Percentiles rank a stretch among this genome's conserved stretches.
phyloP scores from a whole-genome alignment of 768 basidiomycete genomes.

The Lentinula sp. region DNA sequence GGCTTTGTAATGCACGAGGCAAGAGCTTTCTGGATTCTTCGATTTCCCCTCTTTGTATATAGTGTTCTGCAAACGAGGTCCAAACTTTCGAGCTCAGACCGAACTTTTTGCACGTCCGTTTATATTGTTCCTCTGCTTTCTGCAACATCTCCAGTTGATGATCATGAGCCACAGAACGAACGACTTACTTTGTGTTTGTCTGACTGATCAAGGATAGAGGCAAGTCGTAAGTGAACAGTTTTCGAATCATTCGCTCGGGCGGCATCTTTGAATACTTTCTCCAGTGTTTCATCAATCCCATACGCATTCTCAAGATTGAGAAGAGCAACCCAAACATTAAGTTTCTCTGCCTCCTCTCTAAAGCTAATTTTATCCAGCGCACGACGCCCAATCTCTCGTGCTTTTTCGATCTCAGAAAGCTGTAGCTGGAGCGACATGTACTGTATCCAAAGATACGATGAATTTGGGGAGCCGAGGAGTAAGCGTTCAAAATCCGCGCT shows the following conservation, averaged over 20 bases:
- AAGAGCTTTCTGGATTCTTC: conserved; percentile 84
- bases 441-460: conserved; percentile 97
- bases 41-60: conserved; percentile 63
- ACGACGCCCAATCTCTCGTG: conserved; percentile 77
- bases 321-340: conserved; percentile 96
- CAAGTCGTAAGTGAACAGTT: conserved; percentile 79
- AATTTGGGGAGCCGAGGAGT: conserved; percentile 91
- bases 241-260: conserved; percentile 88
- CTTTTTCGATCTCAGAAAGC: conserved; percentile 95
- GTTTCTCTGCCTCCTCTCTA: conserved; percentile 91
- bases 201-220: conserved; percentile 78
- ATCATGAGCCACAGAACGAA: background rate
- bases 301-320: conserved; percentile 93
- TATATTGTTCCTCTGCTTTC: conserved; percentile 92
- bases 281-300: conserved; percentile 77
- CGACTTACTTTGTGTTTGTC: conserved; percentile 68
- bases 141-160: conserved; percentile 23
- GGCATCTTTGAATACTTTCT: conserved; percentile 86
- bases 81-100: conserved; percentile 90
- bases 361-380: conserved; percentile 87
- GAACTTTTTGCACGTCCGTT: conserved; percentile 90
- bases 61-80: conserved; percentile 83
- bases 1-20: conserved; percentile 80
- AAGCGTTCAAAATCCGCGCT: conserved; percentile 92
- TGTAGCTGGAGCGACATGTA: conserved; percentile 99